These are phyloP conservation scores for Stentor roeselii DNA, from an alignment of 73 alveolate genomes.

Conservation along the genomic window DNA sequence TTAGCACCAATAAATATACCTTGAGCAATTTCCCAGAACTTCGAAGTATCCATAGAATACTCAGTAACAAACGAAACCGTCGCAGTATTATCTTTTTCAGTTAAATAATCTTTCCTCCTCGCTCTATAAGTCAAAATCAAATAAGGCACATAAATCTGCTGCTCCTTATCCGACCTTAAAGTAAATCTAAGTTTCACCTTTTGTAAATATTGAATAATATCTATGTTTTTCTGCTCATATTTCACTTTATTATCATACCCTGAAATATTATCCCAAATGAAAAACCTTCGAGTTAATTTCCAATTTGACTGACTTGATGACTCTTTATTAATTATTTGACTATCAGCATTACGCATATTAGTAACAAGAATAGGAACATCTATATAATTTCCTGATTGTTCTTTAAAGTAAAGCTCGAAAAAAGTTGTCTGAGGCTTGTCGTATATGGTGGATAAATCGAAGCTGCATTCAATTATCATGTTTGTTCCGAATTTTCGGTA, in stretches of 20 bases:
- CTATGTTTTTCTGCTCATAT: not conserved
- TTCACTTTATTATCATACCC: not conserved
- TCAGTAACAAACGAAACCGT: constrained; percentile 54
- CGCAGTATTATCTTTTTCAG: not conserved
- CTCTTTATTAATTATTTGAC: constrained; percentile 3
- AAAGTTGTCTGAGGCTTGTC: not conserved
- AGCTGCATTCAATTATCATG: not conserved
- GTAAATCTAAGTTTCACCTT: not conserved
- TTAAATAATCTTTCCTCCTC: constrained; percentile 8
- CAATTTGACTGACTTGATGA: not conserved
- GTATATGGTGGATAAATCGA: not conserved
- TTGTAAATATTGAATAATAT: not conserved
- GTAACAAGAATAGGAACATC: constrained; percentile 22
- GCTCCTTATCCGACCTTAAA: constrained; percentile 25
- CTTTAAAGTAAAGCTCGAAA: constrained; percentile 17
- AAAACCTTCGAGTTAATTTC: constrained; percentile 10
- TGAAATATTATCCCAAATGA: constrained; percentile 16
- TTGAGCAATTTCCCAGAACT: constrained; percentile 47
- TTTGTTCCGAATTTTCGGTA: constrained; percentile 21
- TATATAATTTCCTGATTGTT: not conserved
- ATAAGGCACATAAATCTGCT: constrained; percentile 32
- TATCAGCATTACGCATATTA: not conserved
- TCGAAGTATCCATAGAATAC: constrained; percentile 52
- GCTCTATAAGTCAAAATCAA: constrained; percentile 44
- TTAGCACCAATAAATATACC: constrained; percentile 50